phyloP scores from a whole-genome alignment of 1,284 basidiomycete genomes.

The Phellinidium pouzarii region DNA sequence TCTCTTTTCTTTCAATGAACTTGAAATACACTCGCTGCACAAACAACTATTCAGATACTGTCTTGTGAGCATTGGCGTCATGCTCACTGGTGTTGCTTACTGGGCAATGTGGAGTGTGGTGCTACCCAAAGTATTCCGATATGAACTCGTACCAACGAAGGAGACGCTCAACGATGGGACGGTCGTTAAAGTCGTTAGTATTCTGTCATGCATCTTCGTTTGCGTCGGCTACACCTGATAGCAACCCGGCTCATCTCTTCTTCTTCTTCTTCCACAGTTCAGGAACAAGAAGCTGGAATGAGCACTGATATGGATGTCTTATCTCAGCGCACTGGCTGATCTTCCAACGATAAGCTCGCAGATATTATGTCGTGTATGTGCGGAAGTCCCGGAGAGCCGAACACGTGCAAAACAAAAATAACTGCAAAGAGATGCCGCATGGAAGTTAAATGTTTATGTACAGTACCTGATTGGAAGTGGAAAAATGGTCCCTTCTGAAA shows the following conservation, averaged over 20 bases:
- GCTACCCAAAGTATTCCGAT: conserved; percentile 43
- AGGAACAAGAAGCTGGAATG: too few species aligned
- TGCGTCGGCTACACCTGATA: too few species aligned
- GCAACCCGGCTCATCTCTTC: not conserved
- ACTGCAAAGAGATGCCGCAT: too few species aligned
- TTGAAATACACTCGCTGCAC: not conserved
- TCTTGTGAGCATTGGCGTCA: conserved; percentile 46
- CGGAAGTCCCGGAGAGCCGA: too few species aligned
- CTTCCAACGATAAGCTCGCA: too few species aligned
- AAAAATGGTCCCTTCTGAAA: too few species aligned
- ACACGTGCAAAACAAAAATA: too few species aligned
- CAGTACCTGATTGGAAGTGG: too few species aligned
- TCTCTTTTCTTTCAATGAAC: not conserved
- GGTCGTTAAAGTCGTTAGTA: conserved; percentile 46
- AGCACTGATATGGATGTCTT: too few species aligned
- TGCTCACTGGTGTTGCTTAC: conserved; percentile 42
- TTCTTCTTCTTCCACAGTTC: not conserved
- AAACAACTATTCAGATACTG: conserved; percentile 35
- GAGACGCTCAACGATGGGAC: conserved; percentile 49
- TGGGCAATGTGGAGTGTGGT: conserved; percentile 50
- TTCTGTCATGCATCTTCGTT: not conserved
- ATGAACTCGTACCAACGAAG: conserved; percentile 42
- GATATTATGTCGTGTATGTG: too few species aligned
- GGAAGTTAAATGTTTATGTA: too few species aligned
- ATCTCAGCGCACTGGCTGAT: too few species aligned